These are phyloP conservation scores for Pleurotus tuoliensis DNA, from an alignment of 768 basidiomycete genomes.

Conservation along the genomic window DNA sequence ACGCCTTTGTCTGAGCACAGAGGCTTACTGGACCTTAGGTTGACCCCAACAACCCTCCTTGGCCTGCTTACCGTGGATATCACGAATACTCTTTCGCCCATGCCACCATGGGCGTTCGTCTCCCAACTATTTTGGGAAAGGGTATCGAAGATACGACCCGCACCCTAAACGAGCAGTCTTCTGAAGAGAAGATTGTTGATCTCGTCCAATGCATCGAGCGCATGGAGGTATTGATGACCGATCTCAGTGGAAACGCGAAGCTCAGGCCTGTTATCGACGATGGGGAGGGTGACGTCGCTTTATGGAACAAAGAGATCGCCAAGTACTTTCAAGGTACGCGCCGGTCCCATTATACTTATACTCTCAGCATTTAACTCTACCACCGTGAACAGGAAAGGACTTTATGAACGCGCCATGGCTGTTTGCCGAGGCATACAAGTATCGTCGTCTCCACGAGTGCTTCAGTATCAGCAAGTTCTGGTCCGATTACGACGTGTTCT, in stretches of 20 bases:
- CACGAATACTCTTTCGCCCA: constrained; percentile 82
- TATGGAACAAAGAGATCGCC: constrained; percentile 98
- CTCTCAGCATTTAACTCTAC: no score
- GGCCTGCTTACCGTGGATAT: constrained; percentile 79
- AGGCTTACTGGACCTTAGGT: constrained; percentile 35
- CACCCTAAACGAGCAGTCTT: constrained; percentile 82
- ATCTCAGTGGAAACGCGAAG: constrained; percentile 80
- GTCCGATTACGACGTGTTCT: constrained; percentile 92
- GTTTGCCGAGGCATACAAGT: constrained; percentile 94
- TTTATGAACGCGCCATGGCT: constrained; percentile 98
- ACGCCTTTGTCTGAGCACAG: neutral
- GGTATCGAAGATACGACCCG: constrained; percentile 89
- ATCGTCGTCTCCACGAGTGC: constrained; percentile 87
- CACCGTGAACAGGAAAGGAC: constrained; percentile 57
- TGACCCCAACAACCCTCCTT: constrained; percentile 82
- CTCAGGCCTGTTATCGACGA: constrained; percentile 88
- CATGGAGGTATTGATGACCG: constrained; percentile 86
- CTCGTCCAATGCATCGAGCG: constrained; percentile 83
- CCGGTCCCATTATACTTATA: neutral
- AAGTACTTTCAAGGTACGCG: constrained; percentile 83
- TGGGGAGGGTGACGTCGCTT: constrained; percentile 83
- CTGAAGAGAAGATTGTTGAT: constrained; percentile 82
- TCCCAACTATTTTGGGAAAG: constrained; percentile 94
- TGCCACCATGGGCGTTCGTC: constrained; percentile 94
- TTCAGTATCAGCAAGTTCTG: constrained; percentile 91